Base-by-base conservation (phyloP, 495 filamentous ascomycete genomes). In the Penicillium roqueforti region DNA sequence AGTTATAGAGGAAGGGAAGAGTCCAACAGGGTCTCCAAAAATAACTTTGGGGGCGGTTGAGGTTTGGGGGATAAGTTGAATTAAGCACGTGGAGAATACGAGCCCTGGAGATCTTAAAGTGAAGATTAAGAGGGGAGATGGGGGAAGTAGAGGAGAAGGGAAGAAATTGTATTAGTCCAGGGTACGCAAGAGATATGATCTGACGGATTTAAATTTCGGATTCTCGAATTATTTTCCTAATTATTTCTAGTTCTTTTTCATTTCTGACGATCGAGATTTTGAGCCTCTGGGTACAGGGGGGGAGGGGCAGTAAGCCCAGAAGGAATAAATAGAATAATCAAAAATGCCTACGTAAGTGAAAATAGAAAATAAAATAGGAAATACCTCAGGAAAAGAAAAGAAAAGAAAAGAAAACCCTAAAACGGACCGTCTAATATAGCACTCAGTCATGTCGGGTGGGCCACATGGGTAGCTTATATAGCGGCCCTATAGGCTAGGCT, bases 81-180 rank as follows among this genome's bases (percentile, higher is more conserved):
- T 52, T 53, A 48, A 47, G 59, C 59, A 61, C 59, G 55, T 61
- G 55, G 56, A 37, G 53, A 58, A 61, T 58, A 58, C 58, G 55
- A 61, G 50, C 22, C 20, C 31, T 36, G 29, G n/a, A 36, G 20
- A 26, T 49, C 14, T 36, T 31, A 11, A 23, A 11, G 9, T 36
- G 26, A 36, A 23, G 28, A 51, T 22, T 8, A 13, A 26, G 11
- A 26, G 20, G 39, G 16, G 39, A 38, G 26, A 28, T 6, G 7
- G 10, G n/a, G 19, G 38, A 34, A 32, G 18, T 41, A 22, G 31
- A 40, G 34, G 14, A n/a, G 14, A 22, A 46, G 23, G 16, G 3
- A 23, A 4, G 37, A 29, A 22, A 36, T 9, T 16, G n/a, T 7
- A 11, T 11, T 10, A 16, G 42, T 11, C 8, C 38, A 3, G 22